These are phyloP conservation scores for Pistacia vera DNA, from an alignment of 345 rosid genomes.

Conservation along the genomic window DNA sequence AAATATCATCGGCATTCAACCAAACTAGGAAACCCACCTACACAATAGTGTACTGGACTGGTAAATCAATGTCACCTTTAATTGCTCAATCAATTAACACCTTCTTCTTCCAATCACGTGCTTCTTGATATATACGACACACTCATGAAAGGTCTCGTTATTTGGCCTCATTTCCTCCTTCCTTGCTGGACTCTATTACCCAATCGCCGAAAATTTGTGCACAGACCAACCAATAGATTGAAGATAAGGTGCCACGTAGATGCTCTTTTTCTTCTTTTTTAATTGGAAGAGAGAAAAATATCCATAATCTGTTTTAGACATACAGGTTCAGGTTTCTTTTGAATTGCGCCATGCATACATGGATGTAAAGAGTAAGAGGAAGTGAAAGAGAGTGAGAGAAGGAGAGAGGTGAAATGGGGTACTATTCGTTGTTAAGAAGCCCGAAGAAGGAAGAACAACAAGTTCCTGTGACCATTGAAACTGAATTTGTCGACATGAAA, in stretches of 20 bases:
- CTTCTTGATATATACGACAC: constrained; percentile 7
- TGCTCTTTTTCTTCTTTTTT: too few species aligned
- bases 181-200: constrained; percentile 26
- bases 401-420: constrained; percentile 26
- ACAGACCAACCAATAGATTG: constrained; percentile 25
- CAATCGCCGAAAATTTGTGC: constrained; percentile 13
- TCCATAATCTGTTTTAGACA: background rate
- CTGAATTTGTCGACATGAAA: constrained; percentile 15
- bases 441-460: constrained; percentile 48
- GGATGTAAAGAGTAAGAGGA: background rate
- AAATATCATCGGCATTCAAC: too few species aligned
- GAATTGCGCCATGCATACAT: constrained; percentile 5
- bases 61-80: background rate
- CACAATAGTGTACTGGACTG: too few species aligned
- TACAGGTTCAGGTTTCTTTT: background rate
- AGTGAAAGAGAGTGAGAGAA: constrained; percentile 7
- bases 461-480: constrained; percentile 24
- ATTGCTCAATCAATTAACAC: background rate
- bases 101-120: background rate
- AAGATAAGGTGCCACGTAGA: constrained; percentile 41
- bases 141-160: background rate
- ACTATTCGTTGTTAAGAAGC: constrained; percentile 33
- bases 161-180: constrained; percentile 1
- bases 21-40: too few species aligned
- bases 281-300: background rate